phyloP scores from a whole-genome alignment of 2,329 filamentous ascomycete genomes.

The Fusarium heterosporum region DNA sequence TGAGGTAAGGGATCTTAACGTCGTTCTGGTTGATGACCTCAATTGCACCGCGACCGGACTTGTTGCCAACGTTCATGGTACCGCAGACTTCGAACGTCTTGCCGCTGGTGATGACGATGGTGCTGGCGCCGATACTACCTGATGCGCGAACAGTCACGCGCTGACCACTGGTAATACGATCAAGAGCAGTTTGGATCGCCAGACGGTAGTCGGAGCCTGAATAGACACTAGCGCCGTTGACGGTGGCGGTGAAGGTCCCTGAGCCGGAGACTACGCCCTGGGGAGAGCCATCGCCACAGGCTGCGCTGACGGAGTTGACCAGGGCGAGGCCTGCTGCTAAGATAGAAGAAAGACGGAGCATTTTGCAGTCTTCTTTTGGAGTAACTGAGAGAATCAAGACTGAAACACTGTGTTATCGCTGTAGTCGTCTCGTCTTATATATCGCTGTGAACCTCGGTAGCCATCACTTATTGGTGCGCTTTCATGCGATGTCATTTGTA shows the following conservation, averaged over 20 bases:
- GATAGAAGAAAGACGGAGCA: slow-evolving; percentile 51
- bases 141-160: slow-evolving; percentile 66
- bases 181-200: slow-evolving; percentile 66
- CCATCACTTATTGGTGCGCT: slow-evolving; percentile 13
- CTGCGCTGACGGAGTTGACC: slow-evolving; percentile 53
- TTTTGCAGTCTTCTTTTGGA: slow-evolving; percentile 25
- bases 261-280: slow-evolving; percentile 61
- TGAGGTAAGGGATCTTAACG: slow-evolving; percentile 67
- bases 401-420: neutral
- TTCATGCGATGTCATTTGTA: neutral
- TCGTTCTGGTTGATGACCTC: slow-evolving; percentile 61
- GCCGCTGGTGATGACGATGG: slow-evolving; percentile 62
- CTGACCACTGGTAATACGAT: slow-evolving; percentile 63
- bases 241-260: slow-evolving; percentile 59
- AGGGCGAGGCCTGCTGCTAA: slow-evolving; percentile 58
- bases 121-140: slow-evolving; percentile 65
- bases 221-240: slow-evolving; percentile 61
- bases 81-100: slow-evolving; percentile 70
- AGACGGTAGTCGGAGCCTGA: slow-evolving; percentile 64
- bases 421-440: neutral
- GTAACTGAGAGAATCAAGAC: neutral
- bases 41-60: slow-evolving; percentile 63
- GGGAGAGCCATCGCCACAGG: slow-evolving; percentile 62
- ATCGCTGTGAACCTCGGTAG: fast-evolving
- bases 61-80: slow-evolving; percentile 61